phyloP scores from a whole-genome alignment of 2,329 filamentous ascomycete species.

The Aspergillus fischeri region DNA sequence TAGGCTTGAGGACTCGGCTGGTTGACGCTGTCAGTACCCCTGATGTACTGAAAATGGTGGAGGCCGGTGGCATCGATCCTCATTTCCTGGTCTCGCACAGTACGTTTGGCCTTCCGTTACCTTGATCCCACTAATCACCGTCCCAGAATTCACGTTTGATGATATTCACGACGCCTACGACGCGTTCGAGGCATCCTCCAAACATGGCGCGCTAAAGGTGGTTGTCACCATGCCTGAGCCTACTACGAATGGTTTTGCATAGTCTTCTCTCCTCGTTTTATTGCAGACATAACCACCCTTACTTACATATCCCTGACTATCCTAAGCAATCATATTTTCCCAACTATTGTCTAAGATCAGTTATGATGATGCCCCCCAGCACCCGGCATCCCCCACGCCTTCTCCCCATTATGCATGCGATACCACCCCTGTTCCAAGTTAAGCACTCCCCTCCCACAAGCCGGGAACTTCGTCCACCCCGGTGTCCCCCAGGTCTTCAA shows the following conservation, averaged over 20 bases:
- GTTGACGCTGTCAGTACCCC: neutral
- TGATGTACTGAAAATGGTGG: neutral
- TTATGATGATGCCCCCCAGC: neutral
- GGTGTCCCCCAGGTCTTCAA: neutral
- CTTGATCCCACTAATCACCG: neutral
- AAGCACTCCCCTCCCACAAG: neutral
- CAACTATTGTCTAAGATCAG: neutral
- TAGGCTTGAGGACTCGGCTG: neutral
- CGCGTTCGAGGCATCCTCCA: constrained; percentile 41
- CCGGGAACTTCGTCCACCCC: neutral
- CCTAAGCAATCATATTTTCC: no score
- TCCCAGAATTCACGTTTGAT: constrained; percentile 39
- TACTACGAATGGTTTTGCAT: neutral
- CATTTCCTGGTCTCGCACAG: constrained; percentile 11
- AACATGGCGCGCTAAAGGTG: constrained; percentile 44
- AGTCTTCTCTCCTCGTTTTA: neutral
- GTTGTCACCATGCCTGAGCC: constrained; percentile 26
- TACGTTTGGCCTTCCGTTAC: neutral
- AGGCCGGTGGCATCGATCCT: constrained; percentile 4
- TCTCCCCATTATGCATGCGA: constrained; percentile 1
- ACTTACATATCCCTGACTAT: no score
- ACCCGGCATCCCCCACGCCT: neutral
- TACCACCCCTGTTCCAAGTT: neutral
- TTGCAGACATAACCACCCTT: neutral
- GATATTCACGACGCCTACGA: constrained; percentile 44